Conservation (phyloP, 2,329 filamentous ascomycete genomes). For the Aspergillus neoniger region DNA sequence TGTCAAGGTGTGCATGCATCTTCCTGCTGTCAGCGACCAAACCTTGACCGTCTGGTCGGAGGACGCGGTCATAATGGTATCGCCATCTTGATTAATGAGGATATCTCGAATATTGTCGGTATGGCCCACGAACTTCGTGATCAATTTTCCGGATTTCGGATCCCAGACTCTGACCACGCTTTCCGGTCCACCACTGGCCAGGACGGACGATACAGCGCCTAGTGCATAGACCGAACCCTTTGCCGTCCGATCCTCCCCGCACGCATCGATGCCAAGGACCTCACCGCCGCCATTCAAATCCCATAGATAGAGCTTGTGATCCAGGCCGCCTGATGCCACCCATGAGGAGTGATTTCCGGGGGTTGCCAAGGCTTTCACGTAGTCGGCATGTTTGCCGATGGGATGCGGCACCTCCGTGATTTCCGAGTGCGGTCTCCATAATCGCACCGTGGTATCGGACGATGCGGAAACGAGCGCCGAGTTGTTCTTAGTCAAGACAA, state of each 20-base stretch:
- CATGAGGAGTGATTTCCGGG: conserved; percentile 72
- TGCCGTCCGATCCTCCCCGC: conserved; percentile 75
- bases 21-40: conserved; percentile 91
- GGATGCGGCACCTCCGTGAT: conserved; percentile 68
- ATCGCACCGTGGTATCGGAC: conserved; percentile 89
- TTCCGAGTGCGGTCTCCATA: conserved; percentile 77
- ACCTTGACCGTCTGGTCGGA: conserved; percentile 97
- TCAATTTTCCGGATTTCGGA: conserved; percentile 78
- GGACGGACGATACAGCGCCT: conserved; percentile 73
- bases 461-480: conserved; percentile 82
- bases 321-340: conserved; percentile 91
- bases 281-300: conserved; percentile 86
- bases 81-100: conserved; percentile 81
- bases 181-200: conserved; percentile 92
- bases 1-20: conserved; percentile 96
- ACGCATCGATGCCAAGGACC: conserved; percentile 75
- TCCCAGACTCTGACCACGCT: conserved; percentile 93
- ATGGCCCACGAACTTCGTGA: conserved; percentile 96
- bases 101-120: conserved; percentile 93
- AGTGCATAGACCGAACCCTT: conserved; percentile 97
- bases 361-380: conserved; percentile 89
- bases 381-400: conserved; percentile 92
- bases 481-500: conserved; percentile 76
- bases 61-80: conserved; percentile 90
- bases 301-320: conserved; percentile 91